Base-by-base conservation (phyloP, 2,329 filamentous ascomycete genomes). In the Monosporascus sp. region DNA sequence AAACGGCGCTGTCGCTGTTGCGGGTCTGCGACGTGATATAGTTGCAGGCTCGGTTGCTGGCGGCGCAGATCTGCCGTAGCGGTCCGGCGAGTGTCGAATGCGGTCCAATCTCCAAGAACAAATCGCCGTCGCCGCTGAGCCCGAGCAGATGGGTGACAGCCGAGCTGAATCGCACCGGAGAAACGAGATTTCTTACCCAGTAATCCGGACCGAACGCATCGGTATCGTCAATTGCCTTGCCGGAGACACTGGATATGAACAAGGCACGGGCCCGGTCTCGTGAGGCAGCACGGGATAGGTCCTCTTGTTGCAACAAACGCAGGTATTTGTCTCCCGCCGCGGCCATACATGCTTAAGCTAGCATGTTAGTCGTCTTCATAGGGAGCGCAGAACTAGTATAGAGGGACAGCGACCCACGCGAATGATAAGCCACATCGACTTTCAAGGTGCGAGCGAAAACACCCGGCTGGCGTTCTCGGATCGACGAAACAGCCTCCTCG, bases 371-470 rank as follows among this genome's bases (percentile, higher is more conserved):
- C 40, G n/a, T 54, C 50, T 24, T 51, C 53, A 44, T 55, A 44
- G 31, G 31, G 31, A 35, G 6, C 5, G 9, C 14, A 52, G 48
- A 31, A 20, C n/a, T 7, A 28, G 51, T 41, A 63, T 62, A 46
- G 28, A n/a, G 26, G 43, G 17, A 26, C 37, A 37, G 28, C 37
- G 17, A 55, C 57, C 65, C 58, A 54, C 63, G 62, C 5, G 74
- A 76, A 60, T 76, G 74, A 51, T 75, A 77, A 0, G 73, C 73
- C 51, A 65, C 71, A n/a, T 72, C 66, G 1, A 74, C 69, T 41
- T 70, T 68, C 2, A 76, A 58, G 7, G 62, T 46, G 2, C 69
- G 63, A 2, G 67, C 63, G 18, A 71, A 63, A 0, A 65, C 64
- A 17, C 65, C 67, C 0, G 70, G 67, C 5, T 61, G 52, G 0